Conservation (phyloP, 1,139 yeast species). For the Sugiyamaella japonica region DNA sequence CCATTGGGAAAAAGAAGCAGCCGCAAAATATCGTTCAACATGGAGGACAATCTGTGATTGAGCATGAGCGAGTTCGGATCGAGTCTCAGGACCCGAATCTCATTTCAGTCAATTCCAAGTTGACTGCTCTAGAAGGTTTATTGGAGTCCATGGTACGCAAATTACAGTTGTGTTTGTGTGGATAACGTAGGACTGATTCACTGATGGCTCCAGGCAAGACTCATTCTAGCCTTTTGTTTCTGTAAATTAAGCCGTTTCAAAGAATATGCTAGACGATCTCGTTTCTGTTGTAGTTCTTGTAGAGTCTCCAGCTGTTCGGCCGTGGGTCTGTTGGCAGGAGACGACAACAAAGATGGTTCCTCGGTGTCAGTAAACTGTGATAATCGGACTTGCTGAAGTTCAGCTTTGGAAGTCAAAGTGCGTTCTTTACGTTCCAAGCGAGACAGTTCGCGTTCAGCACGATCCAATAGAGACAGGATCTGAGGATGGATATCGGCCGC, state of each 20-base stretch:
- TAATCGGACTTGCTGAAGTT: constrained; percentile 33
- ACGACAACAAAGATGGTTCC: not conserved
- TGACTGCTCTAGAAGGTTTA: constrained; percentile 34
- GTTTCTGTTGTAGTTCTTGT: constrained; percentile 40
- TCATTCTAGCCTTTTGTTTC: constrained; percentile 31
- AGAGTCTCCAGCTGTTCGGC: constrained; percentile 43
- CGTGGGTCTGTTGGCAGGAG: constrained; percentile 23
- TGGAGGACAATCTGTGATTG: constrained; percentile 44
- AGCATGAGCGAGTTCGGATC: constrained; percentile 44
- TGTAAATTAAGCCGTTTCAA: constrained; percentile 39
- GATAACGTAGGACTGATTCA: not conserved
- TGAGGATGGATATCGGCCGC: constrained; percentile 36
- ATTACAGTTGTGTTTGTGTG: constrained; percentile 27
- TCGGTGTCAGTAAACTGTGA: not conserved
- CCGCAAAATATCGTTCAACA: constrained; percentile 33
- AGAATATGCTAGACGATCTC: constrained; percentile 42
- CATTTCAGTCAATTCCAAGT: constrained; percentile 46
- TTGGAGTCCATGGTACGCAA: constrained; percentile 31
- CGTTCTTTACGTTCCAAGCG: constrained; percentile 33
- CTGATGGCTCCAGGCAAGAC: constrained; percentile 22
- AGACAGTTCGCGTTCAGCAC: constrained; percentile 32
- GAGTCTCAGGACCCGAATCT: constrained; percentile 50
- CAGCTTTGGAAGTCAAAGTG: constrained; percentile 32
- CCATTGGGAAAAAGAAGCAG: constrained; percentile 22
- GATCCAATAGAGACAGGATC: constrained; percentile 28